These are phyloP conservation scores for Chenopodium suecicum DNA, from an alignment of 148 eudicot species.

Conservation along the genomic window DNA sequence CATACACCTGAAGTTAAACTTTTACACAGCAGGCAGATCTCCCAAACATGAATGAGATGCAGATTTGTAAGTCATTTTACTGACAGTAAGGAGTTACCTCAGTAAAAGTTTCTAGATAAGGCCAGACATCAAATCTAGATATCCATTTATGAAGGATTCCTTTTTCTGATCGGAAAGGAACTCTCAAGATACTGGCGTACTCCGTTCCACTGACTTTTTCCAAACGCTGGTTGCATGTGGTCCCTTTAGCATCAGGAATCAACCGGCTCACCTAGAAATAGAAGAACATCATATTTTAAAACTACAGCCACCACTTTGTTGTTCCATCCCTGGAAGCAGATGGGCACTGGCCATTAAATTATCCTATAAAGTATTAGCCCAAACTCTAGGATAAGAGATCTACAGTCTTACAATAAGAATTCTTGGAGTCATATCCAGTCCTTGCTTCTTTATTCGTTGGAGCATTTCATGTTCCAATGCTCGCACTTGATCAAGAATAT, in stretches of 20 bases:
- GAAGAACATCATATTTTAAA: background rate
- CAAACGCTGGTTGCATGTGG: conserved; percentile 89
- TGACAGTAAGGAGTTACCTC: conserved; percentile 48
- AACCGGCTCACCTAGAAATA: conserved; percentile 70
- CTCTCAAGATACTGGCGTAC: conserved; percentile 74
- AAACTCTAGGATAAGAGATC: background rate
- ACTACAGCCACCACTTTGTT: background rate
- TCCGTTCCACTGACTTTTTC: conserved; percentile 86
- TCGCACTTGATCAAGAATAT: conserved; percentile 97
- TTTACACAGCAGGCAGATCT: background rate
- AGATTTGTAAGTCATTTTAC: background rate
- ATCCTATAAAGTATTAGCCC: background rate
- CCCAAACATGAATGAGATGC: background rate
- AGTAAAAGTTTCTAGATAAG: conserved; percentile 80
- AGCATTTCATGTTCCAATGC: conserved; percentile 91
- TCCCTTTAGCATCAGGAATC: conserved; percentile 95
- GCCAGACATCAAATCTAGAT: conserved; percentile 98
- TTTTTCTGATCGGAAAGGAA: conserved; percentile 83
- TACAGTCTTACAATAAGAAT: conserved; percentile 70
- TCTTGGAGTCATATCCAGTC: conserved; percentile 69
- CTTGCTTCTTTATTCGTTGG: conserved; percentile 66
- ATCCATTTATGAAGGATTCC: conserved; percentile 93
- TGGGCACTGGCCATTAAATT: background rate
- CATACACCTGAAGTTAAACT: background rate
- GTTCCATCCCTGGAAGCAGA: background rate